Percentiles rank a stretch among this genome's conserved stretches.
Evolutionary conservation across 495 filamentous ascomycete genomes (phyloP).

Genomic region (Ascobolus immersus): DNA sequence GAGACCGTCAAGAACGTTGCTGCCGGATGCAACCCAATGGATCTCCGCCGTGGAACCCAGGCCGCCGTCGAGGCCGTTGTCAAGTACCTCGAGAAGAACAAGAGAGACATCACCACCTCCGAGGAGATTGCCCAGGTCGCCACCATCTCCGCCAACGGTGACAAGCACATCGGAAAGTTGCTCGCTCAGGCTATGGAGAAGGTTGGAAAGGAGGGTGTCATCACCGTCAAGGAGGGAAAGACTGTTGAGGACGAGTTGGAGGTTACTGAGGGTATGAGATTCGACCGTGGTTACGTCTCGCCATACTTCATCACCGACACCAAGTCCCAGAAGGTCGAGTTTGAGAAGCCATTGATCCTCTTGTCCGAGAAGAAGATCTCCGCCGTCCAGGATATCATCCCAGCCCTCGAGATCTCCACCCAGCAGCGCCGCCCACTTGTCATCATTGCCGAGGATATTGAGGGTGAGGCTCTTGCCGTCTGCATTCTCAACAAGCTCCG

Average conservation of each 20-base stretch:
- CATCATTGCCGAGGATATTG: conserved; percentile 97
- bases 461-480: conserved; percentile 91
- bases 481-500: conserved; percentile 99
- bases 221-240: conserved; percentile 98
- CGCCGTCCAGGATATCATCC: conserved; percentile 91
- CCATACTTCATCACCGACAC: conserved; percentile 99
- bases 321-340: conserved; percentile 96
- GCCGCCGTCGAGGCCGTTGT: conserved; percentile 86
- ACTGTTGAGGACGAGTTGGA: conserved; percentile 94
- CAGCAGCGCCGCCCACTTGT: conserved; percentile 83
- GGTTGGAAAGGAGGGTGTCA: conserved; percentile 98
- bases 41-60: conserved; percentile 86
- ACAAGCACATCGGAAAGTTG: conserved; percentile 80
- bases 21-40: conserved; percentile 98
- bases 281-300: conserved; percentile 93
- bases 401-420: conserved; percentile 86
- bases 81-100: conserved; percentile 75
- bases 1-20: conserved; percentile 99
- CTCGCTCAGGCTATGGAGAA: conserved; percentile 98
- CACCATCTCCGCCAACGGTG: conserved; percentile 92
- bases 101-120: conserved; percentile 88
- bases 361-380: conserved; percentile 99
- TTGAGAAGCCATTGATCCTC: conserved; percentile 95
- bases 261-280: conserved; percentile 97
- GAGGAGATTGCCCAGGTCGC: conserved; percentile 95